Evolutionary conservation across 805 yeast species (phyloP).

Genomic region (Wickerhamomyces sydowiorum): DNA sequence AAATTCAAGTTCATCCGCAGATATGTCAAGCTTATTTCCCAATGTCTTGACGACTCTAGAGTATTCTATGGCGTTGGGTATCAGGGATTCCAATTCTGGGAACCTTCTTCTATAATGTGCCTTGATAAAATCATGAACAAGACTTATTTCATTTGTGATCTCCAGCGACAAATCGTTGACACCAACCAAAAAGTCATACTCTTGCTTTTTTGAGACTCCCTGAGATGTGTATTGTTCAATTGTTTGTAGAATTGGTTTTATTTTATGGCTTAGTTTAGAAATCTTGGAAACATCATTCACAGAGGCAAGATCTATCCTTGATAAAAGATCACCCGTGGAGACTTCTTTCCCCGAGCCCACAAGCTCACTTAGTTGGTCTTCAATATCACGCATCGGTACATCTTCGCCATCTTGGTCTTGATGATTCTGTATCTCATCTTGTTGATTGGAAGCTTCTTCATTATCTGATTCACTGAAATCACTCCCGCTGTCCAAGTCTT

Average conservation of each 20-base stretch:
- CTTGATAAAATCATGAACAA: constrained; percentile 43
- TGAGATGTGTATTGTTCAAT: constrained; percentile 13
- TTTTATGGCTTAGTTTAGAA: constrained; percentile 8
- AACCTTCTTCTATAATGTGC: constrained; percentile 54
- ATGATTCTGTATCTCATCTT: background rate
- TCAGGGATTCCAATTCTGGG: constrained; percentile 63
- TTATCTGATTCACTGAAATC: constrained; percentile 7
- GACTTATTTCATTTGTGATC: constrained; percentile 47
- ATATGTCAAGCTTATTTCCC: constrained; percentile 38
- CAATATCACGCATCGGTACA: constrained; percentile 2
- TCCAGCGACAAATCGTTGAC: constrained; percentile 52
- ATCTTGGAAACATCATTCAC: constrained; percentile 10
- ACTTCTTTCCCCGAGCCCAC: constrained; percentile 10
- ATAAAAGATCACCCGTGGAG: constrained; percentile 5
- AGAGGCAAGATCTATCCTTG: constrained; percentile 4
- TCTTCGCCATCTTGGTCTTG: constrained; percentile 3
- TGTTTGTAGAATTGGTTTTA: constrained; percentile 11
- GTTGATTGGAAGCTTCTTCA: constrained; percentile 4
- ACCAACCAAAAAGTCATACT: constrained; percentile 43
- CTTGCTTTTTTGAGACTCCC: constrained; percentile 23
- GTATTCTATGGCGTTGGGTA: constrained; percentile 58
- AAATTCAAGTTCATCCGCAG: constrained; percentile 22
- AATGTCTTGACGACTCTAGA: constrained; percentile 45
- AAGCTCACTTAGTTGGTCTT: constrained; percentile 1
- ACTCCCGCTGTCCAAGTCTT: constrained; percentile 28